phyloP scores from a whole-genome alignment of 495 filamentous ascomycete species.

The Xylaria cubensis region DNA sequence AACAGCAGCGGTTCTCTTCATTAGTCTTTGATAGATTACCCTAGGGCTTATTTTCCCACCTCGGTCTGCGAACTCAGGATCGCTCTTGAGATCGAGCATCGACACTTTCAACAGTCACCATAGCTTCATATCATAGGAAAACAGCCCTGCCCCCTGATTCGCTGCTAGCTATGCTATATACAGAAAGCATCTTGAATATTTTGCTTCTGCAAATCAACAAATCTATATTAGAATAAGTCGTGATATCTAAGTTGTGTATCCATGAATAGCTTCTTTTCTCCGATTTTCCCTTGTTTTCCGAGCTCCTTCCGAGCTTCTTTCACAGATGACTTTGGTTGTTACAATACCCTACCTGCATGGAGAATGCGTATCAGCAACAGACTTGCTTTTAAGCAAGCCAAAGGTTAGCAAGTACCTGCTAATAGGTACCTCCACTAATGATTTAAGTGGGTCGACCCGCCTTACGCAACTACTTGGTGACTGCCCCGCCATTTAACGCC shows the following conservation, averaged over 20 bases:
- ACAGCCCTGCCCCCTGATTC: conserved; percentile 19
- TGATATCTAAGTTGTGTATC: background rate
- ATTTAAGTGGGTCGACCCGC: background rate
- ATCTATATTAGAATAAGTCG: background rate
- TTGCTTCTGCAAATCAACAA: background rate
- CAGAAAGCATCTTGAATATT: background rate
- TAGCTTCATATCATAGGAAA: conserved; percentile 36
- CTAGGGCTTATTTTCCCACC: conserved; percentile 36
- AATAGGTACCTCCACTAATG: background rate
- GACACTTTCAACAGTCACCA: conserved; percentile 37
- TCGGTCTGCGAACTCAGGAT: conserved; percentile 35
- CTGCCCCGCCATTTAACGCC: conserved; percentile 21
- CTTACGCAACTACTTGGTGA: background rate
- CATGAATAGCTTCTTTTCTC: background rate
- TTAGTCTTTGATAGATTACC: conserved; percentile 48
- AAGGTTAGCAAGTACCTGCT: background rate
- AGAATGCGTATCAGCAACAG: background rate
- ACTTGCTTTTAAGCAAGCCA: background rate
- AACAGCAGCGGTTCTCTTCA: conserved; percentile 34
- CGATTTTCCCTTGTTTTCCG: background rate
- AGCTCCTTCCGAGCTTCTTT: background rate
- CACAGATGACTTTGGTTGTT: background rate
- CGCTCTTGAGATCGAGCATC: conserved; percentile 37
- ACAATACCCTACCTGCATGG: background rate
- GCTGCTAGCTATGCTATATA: conserved; percentile 11